Evolutionary conservation across 495 filamentous ascomycete species (phyloP), one percentile per base, ranked within the genome.

Genomic region (Neohortaea acidophila): DNA sequence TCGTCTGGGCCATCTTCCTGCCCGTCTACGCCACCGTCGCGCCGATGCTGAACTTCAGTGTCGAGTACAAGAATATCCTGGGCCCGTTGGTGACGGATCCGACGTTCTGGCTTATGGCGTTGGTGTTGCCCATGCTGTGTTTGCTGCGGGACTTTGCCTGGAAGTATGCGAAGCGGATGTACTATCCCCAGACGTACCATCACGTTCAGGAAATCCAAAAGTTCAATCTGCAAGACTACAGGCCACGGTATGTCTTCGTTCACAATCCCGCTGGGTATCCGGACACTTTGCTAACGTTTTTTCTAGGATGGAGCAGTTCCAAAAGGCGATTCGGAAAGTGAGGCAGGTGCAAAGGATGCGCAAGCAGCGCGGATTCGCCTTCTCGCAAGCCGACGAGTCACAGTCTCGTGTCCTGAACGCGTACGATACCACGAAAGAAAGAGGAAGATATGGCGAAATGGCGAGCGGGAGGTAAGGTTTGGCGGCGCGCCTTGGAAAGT

Each of bases 141-240:
- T 68, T 96, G n/a, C 60, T 84, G 19, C 67, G 91, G 46, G 91
- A 99, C 58, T 84, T 92, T 56, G 73, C 81, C 13, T 74, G 70
- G 70, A 73, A 73, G 60, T 74, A 74, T 52, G 77, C 75, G 45
- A 94, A 92, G 65, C 77, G 91, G 26, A 91, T 99, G 81, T 94
- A 94, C 63, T 77, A 73, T 42, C 91, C 91, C 26, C 81, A 94
- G 63, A 72, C 82, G 22, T 99, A 99, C 53, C 91, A 99, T 51
- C 91, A 99, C 58, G 84, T 99, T 30, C 91, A 99, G 62, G 91
- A 99, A 62, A 99, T 99, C 47, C 91, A 99, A 59, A 99, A 99
- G 60, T 99, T 93, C 64, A 99, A 99, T 52, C 91, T 99, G 38
- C 91, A 96, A 60, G 91, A 99, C 63, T 99, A 99, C 58, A 70